A percentile compares a stretch with the other conserved stretches of the same genome.
These are phyloP conservation scores for Leptographium lundbergii DNA, from an alignment of 2,329 filamentous ascomycete genomes.

Conservation along the genomic window DNA sequence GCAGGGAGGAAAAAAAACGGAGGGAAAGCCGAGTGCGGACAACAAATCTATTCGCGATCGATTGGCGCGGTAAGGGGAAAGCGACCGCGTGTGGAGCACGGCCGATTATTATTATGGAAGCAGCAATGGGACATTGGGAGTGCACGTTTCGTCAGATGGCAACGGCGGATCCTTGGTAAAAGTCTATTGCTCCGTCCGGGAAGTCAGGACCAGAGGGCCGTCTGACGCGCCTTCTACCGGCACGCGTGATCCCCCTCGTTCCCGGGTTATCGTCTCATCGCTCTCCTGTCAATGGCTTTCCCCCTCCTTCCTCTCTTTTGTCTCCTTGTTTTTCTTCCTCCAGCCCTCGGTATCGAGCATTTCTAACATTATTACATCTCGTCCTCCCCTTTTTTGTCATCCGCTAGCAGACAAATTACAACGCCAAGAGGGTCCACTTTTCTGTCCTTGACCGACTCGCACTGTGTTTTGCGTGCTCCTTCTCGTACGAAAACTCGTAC, in stretches of 20 bases:
- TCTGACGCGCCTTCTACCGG: not conserved
- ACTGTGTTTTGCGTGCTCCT: not conserved
- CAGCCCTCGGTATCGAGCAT: not conserved
- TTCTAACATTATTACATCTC: not conserved
- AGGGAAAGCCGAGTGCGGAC: not conserved
- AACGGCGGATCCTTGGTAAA: not conserved
- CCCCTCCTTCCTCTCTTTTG: not conserved
- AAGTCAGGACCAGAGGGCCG: not conserved
- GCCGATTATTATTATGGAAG: not conserved
- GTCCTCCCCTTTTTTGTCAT: not conserved
- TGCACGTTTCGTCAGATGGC: not conserved
- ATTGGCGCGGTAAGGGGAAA: not conserved
- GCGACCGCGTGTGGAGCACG: not conserved
- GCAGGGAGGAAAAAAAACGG: not conserved
- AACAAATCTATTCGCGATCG: conserved; percentile 1
- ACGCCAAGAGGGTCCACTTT: not conserved
- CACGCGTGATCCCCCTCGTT: not conserved
- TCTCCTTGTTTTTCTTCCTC: not conserved
- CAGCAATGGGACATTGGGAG: not conserved
- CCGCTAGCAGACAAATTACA: not conserved
- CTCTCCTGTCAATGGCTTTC: not conserved
- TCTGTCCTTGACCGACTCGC: not conserved
- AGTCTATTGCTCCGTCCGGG: not conserved
- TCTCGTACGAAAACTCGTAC: not conserved
- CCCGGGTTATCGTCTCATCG: not conserved